phyloP scores from a whole-genome alignment of 2,329 filamentous ascomycete species.

The Onygenales sp. region DNA sequence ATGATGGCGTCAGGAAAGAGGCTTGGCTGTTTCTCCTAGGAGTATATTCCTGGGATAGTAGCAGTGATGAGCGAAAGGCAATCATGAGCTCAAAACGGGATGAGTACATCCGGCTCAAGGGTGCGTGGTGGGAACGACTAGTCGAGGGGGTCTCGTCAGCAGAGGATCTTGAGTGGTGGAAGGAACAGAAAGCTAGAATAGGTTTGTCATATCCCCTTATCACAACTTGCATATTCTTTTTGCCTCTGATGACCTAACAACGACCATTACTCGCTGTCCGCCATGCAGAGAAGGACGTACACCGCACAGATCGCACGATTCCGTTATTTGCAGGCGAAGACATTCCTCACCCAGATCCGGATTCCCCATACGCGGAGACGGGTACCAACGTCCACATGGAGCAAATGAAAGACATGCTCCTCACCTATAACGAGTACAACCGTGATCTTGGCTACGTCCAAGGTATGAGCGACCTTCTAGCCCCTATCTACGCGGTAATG shows the following conservation, averaged over 20 bases:
- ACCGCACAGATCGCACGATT: conserved; percentile 88
- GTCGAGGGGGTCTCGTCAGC: conserved; percentile 70
- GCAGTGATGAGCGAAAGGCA: conserved; percentile 70
- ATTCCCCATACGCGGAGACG: conserved; percentile 83
- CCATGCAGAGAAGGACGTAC: conserved; percentile 87
- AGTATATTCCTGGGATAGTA: conserved; percentile 89
- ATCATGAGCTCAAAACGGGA: conserved; percentile 79
- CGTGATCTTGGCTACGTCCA: conserved; percentile 92
- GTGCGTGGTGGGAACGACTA: conserved; percentile 90
- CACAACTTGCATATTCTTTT: conserved; percentile 2
- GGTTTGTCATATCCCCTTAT: conserved; percentile 49
- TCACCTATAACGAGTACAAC: conserved; percentile 98
- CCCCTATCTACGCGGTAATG: conserved; percentile 91
- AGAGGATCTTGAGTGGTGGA: conserved; percentile 90
- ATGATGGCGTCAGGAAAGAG: conserved; percentile 90
- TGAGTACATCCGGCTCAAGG: conserved; percentile 89
- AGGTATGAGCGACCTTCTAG: conserved; percentile 94
- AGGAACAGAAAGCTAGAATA: conserved; percentile 85
- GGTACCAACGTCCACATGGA: conserved; percentile 97
- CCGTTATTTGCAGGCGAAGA: conserved; percentile 96
- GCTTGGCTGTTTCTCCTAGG: conserved; percentile 92
- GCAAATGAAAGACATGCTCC: conserved; percentile 97
- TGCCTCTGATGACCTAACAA: conserved; percentile 4
- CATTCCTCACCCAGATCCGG: conserved; percentile 89
- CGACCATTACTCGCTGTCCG: conserved; percentile 46